A percentile compares a stretch with the other conserved stretches of the same genome.
phyloP scores from a whole-genome alignment of 78 protist species.

The Pelomyxa schiedti region DNA sequence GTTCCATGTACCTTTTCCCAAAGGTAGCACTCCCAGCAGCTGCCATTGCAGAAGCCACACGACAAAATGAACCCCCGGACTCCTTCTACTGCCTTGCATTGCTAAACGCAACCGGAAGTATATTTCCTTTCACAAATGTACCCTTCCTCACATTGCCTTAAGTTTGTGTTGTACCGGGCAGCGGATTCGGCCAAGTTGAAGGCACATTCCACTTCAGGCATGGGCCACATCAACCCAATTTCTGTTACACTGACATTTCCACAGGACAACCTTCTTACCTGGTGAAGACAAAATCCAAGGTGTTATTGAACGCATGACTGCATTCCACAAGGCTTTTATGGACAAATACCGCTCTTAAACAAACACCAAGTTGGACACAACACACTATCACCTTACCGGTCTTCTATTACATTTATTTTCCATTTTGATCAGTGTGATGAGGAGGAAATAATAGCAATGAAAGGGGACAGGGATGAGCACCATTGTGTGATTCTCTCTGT shows the following conservation, averaged over 20 bases:
- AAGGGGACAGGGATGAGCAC: no score
- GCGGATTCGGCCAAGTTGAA: constrained; percentile 88
- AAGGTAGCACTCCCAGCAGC: constrained; percentile 70
- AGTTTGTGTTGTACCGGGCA: constrained; percentile 92
- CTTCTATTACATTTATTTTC: no score
- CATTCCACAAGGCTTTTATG: constrained; percentile 68
- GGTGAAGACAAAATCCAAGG: constrained; percentile 79
- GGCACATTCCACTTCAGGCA: constrained; percentile 96
- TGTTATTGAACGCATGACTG: constrained; percentile 43
- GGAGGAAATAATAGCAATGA: no score
- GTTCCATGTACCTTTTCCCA: constrained; percentile 98
- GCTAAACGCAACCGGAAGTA: constrained; percentile 82
- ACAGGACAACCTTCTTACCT: constrained; percentile 98
- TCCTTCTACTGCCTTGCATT: constrained; percentile 75
- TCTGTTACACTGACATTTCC: no score
- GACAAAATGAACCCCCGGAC: constrained; percentile 74
- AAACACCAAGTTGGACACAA: no score
- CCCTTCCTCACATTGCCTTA: neutral
- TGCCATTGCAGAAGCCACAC: constrained; percentile 75
- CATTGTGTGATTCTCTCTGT: no score
- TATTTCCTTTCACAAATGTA: neutral
- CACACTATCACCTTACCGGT: no score
- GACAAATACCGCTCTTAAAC: no score
- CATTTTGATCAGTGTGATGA: no score
- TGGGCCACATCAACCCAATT: no score